Evolutionary conservation across 257 asterid genomes (phyloP).

Genomic region (Pogostemon cablin): DNA sequence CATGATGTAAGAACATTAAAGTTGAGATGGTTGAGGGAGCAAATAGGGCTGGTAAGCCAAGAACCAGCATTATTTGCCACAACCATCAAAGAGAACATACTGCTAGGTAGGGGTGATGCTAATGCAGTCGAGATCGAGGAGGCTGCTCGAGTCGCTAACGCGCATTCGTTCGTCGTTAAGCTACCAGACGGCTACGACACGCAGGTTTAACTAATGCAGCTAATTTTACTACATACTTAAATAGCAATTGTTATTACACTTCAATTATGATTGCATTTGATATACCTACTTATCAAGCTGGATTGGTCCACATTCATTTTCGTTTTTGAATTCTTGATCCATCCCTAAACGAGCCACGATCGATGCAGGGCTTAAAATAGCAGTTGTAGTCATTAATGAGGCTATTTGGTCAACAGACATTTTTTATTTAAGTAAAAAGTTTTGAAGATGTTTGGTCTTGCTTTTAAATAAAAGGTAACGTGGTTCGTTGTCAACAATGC

Average conservation of each 20-base stretch:
- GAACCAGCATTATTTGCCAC: slow-evolving; percentile 93
- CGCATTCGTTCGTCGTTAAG: slow-evolving; percentile 77
- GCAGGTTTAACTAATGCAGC: slow-evolving; percentile 49
- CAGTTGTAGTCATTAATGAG: slow-evolving; percentile 27
- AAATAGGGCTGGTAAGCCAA: slow-evolving; percentile 91
- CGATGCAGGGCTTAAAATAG: not conserved
- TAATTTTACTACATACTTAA: slow-evolving; percentile 25
- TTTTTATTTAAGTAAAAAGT: slow-evolving; percentile 52
- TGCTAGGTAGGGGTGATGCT: slow-evolving; percentile 74
- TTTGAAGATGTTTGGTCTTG: slow-evolving; percentile 49
- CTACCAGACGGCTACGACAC: slow-evolving; percentile 86
- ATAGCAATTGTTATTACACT: slow-evolving; percentile 15
- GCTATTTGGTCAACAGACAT: slow-evolving; percentile 59
- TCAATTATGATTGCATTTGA: slow-evolving; percentile 14
- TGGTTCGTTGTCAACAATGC: slow-evolving; percentile 68
- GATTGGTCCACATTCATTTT: not conserved
- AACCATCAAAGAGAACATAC: slow-evolving; percentile 79
- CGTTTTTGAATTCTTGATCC: not conserved
- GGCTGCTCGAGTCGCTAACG: slow-evolving; percentile 88
- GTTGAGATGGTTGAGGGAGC: slow-evolving; percentile 81
- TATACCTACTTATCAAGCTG: slow-evolving; percentile 23
- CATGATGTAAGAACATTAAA: slow-evolving; percentile 67
- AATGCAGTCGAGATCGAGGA: slow-evolving; percentile 66
- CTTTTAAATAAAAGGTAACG: slow-evolving; percentile 52
- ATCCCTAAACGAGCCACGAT: not conserved